These are phyloP conservation scores for Epichloe hybrida DNA, from an alignment of 2,329 filamentous ascomycete species.

Conservation along the genomic window DNA sequence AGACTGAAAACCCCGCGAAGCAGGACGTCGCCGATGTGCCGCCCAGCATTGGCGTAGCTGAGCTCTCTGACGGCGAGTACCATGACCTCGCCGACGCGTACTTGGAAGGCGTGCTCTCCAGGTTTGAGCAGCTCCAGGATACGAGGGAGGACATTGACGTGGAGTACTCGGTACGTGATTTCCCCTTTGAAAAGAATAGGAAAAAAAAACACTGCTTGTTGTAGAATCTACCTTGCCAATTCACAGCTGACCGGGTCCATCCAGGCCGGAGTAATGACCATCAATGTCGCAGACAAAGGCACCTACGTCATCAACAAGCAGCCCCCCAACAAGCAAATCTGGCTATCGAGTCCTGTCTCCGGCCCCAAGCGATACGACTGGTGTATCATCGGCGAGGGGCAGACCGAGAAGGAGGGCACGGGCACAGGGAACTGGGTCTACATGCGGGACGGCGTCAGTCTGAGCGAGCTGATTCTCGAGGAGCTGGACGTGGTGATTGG, in stretches of 20 bases:
- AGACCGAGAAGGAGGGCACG: conserved; percentile 63
- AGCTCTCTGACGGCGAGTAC: conserved; percentile 59
- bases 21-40: conserved; percentile 22
- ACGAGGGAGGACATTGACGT: conserved; percentile 64
- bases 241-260: no score
- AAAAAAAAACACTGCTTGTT: background rate
- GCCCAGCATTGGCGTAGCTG: conserved; percentile 37
- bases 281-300: conserved; percentile 55
- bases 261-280: conserved; percentile 74
- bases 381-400: conserved; percentile 58
- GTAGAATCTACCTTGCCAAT: background rate
- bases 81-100: conserved; percentile 66
- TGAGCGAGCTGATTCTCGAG: conserved; percentile 57
- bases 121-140: conserved; percentile 65
- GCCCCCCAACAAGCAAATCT: conserved; percentile 96
- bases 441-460: conserved; percentile 62
- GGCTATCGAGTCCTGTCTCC: conserved; percentile 82
- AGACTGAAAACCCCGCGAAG: conserved; percentile 39
- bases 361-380: conserved; percentile 94
- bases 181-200: background rate
- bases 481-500: conserved; percentile 60
- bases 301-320: conserved; percentile 98
- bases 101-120: conserved; percentile 42
- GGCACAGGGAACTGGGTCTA: conserved; percentile 75
- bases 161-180: conserved; percentile 63